Evolutionary conservation across 1,139 yeast genomes (phyloP).

Genomic region (Suhomyces wounanorum): DNA sequence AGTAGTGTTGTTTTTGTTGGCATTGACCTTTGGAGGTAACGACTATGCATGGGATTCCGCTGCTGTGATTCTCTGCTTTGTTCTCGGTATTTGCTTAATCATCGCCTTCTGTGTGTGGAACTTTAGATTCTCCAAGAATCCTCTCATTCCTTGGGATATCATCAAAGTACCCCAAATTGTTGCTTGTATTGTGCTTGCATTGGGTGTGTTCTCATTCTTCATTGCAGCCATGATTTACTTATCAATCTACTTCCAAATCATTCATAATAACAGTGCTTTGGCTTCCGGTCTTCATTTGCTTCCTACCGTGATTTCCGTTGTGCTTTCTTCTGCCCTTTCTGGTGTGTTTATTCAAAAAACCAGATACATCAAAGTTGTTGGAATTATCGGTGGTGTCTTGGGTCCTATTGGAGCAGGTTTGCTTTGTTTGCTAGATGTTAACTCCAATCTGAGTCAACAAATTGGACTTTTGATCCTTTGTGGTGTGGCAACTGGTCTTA

Average conservation of each 20-base stretch:
- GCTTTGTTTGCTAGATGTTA: constrained; percentile 31
- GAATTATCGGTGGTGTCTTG: constrained; percentile 27
- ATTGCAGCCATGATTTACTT: constrained; percentile 14
- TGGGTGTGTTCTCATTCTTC: constrained; percentile 13
- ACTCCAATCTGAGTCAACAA: constrained; percentile 28
- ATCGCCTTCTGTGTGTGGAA: constrained; percentile 50
- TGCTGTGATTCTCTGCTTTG: constrained; percentile 54
- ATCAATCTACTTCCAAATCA: constrained; percentile 40
- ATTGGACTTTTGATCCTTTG: constrained; percentile 38
- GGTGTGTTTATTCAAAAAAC: constrained; percentile 36
- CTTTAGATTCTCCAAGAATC: constrained; percentile 45
- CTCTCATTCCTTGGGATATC: constrained; percentile 48
- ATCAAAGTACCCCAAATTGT: constrained; percentile 26
- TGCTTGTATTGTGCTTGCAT: constrained; percentile 23
- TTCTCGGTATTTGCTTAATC: constrained; percentile 50
- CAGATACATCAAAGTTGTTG: constrained; percentile 33
- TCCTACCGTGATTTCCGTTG: constrained; percentile 39
- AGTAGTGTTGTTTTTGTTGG: constrained; percentile 47
- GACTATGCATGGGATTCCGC: constrained; percentile 54
- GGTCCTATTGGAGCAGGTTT: constrained; percentile 41
- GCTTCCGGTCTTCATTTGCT: constrained; percentile 42
- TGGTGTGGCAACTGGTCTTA: constrained; percentile 35
- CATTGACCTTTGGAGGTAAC: constrained; percentile 55
- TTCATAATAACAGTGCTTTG: constrained; percentile 35
- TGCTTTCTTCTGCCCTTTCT: constrained; percentile 29